phyloP scores from a whole-genome alignment of 306 rosid species.

The Vachellia collinsii region DNA sequence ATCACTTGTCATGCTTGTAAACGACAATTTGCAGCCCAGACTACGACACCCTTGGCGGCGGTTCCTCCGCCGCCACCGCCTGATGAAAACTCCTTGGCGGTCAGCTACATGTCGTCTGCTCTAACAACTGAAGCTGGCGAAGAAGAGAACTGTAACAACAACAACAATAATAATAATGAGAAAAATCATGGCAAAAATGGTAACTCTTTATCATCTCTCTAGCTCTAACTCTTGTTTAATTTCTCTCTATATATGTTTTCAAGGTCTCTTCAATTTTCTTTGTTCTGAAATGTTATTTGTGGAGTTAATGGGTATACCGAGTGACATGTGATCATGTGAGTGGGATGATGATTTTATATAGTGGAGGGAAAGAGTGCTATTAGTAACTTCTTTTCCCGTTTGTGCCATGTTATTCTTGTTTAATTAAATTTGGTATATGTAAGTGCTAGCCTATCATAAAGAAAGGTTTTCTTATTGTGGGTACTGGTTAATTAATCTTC shows the following conservation, averaged over 20 bases:
- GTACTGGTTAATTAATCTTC: too few relatives aligned
- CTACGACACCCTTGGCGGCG: neutral
- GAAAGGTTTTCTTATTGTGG: too few relatives aligned
- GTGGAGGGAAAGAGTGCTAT: slow-evolving; percentile 40
- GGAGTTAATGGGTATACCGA: slow-evolving; percentile 49
- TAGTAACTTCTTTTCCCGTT: slow-evolving; percentile 43
- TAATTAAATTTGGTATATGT: slow-evolving; percentile 59
- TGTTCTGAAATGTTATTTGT: slow-evolving; percentile 26
- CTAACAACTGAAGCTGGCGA: slow-evolving; percentile 61
- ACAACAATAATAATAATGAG: slow-evolving; percentile 28
- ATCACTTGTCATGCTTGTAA: slow-evolving; percentile 88
- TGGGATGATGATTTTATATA: slow-evolving; percentile 23
- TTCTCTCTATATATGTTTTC: neutral
- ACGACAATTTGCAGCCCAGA: slow-evolving; percentile 56
- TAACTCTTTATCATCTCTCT: slow-evolving; percentile 36
- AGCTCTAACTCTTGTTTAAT: neutral
- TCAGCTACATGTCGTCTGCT: slow-evolving; percentile 73
- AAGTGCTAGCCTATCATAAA: slow-evolving; percentile 43
- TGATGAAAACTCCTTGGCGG: slow-evolving; percentile 57
- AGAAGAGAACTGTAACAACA: slow-evolving; percentile 45
- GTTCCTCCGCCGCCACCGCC: neutral
- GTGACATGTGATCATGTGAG: slow-evolving; percentile 48
- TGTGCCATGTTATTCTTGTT: slow-evolving; percentile 53
- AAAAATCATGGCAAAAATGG: slow-evolving; percentile 12
- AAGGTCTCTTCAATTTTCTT: neutral